phyloP scores from a whole-genome alignment of 352 stramenopile species.

The Globisporangium carolinianum region DNA sequence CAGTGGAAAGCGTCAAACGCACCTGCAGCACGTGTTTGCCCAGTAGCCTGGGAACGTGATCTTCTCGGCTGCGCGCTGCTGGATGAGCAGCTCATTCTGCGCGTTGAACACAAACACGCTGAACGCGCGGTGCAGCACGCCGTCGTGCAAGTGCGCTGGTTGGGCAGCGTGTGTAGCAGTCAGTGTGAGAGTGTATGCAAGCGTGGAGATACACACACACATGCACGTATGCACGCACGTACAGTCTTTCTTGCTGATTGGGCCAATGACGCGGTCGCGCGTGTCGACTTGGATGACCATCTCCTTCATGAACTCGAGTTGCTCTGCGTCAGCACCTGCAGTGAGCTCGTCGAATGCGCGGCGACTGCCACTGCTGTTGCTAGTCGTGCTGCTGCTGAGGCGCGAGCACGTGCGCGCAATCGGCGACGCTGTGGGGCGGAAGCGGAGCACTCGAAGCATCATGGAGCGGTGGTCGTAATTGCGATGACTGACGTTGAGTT shows the following conservation, averaged over 20 bases:
- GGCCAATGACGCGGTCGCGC: conserved; percentile 69
- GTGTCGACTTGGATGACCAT: conserved; percentile 87
- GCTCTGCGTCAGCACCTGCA: conserved; percentile 57
- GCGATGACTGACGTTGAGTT: neutral
- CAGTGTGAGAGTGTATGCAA: neutral
- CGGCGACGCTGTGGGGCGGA: conserved; percentile 2
- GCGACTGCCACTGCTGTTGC: conserved; percentile 9
- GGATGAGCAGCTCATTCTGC: conserved; percentile 78
- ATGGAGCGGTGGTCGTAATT: neutral
- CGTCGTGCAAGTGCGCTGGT: conserved; percentile 67
- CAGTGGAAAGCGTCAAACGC: neutral
- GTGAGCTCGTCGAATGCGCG: conserved; percentile 60
- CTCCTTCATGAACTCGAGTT: conserved; percentile 89
- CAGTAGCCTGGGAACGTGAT: conserved; percentile 99
- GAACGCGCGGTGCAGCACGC: conserved; percentile 78
- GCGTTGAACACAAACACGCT: conserved; percentile 86
- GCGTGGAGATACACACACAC: neutral
- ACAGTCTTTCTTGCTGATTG: conserved; percentile 85
- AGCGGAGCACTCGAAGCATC: conserved; percentile 8
- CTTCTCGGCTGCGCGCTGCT: conserved; percentile 93
- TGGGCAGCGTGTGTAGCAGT: neutral
- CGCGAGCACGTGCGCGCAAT: conserved; percentile 2
- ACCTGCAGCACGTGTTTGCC: conserved; percentile 99
- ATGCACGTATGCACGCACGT: conserved; percentile 5
- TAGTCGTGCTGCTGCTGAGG: conserved; percentile 11